Conservation (phyloP, 129 eudicot species). For the Tagetes patula region DNA sequence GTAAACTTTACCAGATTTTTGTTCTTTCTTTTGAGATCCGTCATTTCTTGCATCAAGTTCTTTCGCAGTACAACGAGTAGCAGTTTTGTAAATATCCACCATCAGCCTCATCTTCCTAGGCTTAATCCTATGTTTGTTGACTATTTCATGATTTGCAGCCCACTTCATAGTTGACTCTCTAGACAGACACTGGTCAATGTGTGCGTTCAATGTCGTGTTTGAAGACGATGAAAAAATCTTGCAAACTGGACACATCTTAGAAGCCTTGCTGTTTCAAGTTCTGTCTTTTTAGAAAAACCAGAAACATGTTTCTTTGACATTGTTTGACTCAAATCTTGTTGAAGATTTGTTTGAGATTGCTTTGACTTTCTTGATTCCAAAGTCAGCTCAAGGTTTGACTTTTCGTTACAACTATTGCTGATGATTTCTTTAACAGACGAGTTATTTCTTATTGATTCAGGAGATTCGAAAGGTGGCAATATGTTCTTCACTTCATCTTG, state of each 20-base stretch:
- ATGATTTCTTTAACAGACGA: constrained; percentile 32
- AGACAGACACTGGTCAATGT: constrained; percentile 78
- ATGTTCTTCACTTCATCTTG: constrained; percentile 55
- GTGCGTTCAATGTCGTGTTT: constrained; percentile 80
- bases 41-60: constrained; percentile 79
- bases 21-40: constrained; percentile 33
- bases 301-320: constrained; percentile 28
- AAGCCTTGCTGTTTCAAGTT: constrained; percentile 49
- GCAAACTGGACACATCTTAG: constrained; percentile 84
- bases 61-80: constrained; percentile 62
- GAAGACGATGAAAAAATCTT: constrained; percentile 74
- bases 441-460: constrained; percentile 41
- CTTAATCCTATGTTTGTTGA: constrained; percentile 57
- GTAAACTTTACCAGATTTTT: constrained; percentile 36
- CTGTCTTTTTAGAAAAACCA: constrained; percentile 34
- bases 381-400: constrained; percentile 29
- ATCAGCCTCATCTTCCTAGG: constrained; percentile 57
- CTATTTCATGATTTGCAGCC: constrained; percentile 37
- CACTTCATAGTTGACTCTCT: constrained; percentile 46
- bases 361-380: constrained; percentile 17
- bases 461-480: constrained; percentile 73
- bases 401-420: constrained; percentile 23
- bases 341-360: background rate
- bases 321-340: constrained; percentile 21
- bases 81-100: constrained; percentile 68